Conservation (phyloP, 2,329 filamentous ascomycete genomes). For the Orbilia quercus region DNA sequence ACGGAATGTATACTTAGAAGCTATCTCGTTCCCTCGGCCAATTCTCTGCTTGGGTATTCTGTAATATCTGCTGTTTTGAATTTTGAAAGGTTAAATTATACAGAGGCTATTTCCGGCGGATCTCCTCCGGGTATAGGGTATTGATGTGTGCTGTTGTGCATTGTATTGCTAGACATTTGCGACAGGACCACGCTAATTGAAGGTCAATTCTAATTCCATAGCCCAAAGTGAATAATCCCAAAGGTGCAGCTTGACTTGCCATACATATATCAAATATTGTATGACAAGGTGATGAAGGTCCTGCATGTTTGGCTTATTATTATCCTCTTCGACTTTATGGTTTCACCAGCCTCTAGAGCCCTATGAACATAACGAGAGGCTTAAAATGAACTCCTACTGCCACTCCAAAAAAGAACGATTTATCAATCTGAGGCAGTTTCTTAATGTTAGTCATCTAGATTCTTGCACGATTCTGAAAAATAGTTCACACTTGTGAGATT, state of each 20-base stretch:
- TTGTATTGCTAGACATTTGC: background rate
- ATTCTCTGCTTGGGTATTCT: too few species aligned
- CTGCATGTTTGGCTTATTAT: constrained; percentile 29
- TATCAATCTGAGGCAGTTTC: constrained; percentile 42
- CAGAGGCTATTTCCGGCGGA: too few species aligned
- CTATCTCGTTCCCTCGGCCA: background rate
- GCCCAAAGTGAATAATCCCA: background rate
- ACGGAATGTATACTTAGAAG: constrained; percentile 12
- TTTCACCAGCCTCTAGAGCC: background rate
- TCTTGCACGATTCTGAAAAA: background rate
- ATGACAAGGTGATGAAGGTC: constrained; percentile 12
- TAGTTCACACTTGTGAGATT: too few species aligned
- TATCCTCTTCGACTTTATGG: constrained; percentile 13
- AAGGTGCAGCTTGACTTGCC: background rate
- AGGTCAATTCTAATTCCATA: background rate
- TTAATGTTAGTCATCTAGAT: constrained; percentile 26
- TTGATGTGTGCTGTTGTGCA: too few species aligned
- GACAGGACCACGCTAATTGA: background rate
- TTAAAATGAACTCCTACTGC: constrained; percentile 42
- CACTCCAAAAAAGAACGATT: constrained; percentile 35
- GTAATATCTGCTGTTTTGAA: background rate
- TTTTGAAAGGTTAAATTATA: background rate
- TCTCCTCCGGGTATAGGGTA: too few species aligned
- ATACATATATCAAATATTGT: constrained; percentile 5
- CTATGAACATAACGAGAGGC: constrained; percentile 29